These are phyloP conservation scores for Xylaria venustula DNA, from an alignment of 495 filamentous ascomycete genomes.

Conservation along the genomic window DNA sequence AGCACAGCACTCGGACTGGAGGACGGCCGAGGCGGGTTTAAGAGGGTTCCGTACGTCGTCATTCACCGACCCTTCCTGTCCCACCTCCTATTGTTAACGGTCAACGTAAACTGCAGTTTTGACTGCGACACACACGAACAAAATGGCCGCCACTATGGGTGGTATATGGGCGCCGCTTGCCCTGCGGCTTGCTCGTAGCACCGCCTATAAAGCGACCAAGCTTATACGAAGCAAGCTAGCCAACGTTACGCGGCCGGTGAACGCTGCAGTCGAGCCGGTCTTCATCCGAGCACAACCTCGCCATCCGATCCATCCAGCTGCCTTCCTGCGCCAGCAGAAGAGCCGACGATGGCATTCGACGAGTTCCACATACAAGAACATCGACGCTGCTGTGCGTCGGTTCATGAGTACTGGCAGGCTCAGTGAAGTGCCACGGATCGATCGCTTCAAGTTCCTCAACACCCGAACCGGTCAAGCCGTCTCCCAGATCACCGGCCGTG, in stretches of 20 bases:
- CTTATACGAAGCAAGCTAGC: constrained; percentile 62
- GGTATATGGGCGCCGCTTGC: constrained; percentile 71
- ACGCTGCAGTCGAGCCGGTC: constrained; percentile 49
- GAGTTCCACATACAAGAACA: constrained; percentile 40
- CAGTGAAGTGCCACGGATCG: constrained; percentile 48
- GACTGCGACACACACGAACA: constrained; percentile 32
- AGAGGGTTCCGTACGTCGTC: constrained; percentile 13
- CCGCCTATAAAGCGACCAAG: constrained; percentile 62
- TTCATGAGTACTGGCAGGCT: constrained; percentile 58
- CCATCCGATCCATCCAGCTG: constrained; percentile 71
- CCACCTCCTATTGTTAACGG: too few species aligned
- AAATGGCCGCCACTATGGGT: constrained; percentile 65
- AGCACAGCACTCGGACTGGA: neutral
- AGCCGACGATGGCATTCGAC: constrained; percentile 72
- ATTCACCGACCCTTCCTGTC: constrained; percentile 6
- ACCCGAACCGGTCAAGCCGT: constrained; percentile 68
- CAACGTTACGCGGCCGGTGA: constrained; percentile 48
- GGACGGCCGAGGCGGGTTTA: constrained; percentile 6
- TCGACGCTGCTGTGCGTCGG: constrained; percentile 55
- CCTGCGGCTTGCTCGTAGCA: constrained; percentile 66
- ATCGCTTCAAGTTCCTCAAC: constrained; percentile 62
- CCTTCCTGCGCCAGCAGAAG: constrained; percentile 70
- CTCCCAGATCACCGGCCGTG: constrained; percentile 62
- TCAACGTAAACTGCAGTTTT: constrained; percentile 17
- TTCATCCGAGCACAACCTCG: constrained; percentile 47